phyloP scores from a whole-genome alignment of 2,329 filamentous ascomycete genomes.

The Fusarium nelsonii region DNA sequence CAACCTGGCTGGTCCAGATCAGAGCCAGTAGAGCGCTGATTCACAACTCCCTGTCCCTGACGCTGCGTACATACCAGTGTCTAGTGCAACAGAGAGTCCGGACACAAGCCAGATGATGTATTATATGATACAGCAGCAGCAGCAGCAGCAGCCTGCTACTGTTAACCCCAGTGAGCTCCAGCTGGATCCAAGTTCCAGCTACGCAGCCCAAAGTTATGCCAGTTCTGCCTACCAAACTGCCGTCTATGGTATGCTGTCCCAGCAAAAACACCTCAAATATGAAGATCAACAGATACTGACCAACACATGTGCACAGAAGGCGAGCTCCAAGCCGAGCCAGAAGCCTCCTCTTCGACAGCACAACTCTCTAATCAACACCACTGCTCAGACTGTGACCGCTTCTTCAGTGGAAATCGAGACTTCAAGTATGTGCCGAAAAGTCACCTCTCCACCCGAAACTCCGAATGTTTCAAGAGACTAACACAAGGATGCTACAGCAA shows the following conservation, averaged over 20 bases:
- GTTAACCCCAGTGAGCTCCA: constrained; percentile 33
- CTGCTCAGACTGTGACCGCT: constrained; percentile 22
- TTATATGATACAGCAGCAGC: constrained; percentile 19
- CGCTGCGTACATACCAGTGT: constrained; percentile 11
- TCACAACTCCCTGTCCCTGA: constrained; percentile 22
- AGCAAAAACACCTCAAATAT: neutral
- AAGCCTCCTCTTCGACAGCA: constrained; percentile 17
- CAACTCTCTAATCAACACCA: neutral
- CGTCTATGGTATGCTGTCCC: constrained; percentile 14
- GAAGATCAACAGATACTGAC: neutral
- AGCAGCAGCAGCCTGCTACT: constrained; percentile 29
- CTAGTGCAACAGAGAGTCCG: constrained; percentile 28
- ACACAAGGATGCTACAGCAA: constrained; percentile 35
- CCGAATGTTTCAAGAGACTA: neutral
- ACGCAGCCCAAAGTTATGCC: constrained; percentile 2
- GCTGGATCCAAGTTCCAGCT: neutral
- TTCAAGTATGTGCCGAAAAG: constrained; percentile 26
- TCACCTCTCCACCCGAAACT: neutral
- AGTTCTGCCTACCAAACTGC: constrained; percentile 26
- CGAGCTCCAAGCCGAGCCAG: constrained; percentile 13
- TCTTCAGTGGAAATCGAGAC: constrained; percentile 5
- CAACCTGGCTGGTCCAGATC: constrained; percentile 33
- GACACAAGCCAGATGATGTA: constrained; percentile 21
- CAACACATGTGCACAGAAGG: neutral
- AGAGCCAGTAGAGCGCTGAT: constrained; percentile 40